phyloP scores from a whole-genome alignment of 2,329 filamentous ascomycete species.

The Sclerotinia nivalis region DNA sequence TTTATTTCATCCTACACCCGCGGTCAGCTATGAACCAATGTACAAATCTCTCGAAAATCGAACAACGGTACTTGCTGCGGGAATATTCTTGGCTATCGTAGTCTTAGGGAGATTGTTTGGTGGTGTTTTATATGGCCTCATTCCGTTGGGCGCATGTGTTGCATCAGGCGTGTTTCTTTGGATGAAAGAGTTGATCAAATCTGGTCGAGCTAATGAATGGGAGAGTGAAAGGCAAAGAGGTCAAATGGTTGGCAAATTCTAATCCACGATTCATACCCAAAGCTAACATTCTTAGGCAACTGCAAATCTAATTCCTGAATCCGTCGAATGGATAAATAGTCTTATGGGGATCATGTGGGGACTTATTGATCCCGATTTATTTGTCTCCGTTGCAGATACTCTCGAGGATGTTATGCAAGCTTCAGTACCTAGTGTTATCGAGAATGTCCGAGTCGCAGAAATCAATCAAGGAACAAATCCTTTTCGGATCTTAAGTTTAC shows the following conservation, averaged over 20 bases:
- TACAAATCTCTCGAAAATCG: constrained; percentile 74
- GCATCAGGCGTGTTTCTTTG: constrained; percentile 81
- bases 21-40: constrained; percentile 86
- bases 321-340: constrained; percentile 95
- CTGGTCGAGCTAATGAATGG: constrained; percentile 85
- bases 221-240: constrained; percentile 81
- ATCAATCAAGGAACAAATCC: constrained; percentile 94
- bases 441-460: constrained; percentile 92
- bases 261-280: too few relatives aligned
- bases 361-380: constrained; percentile 93
- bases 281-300: constrained; percentile 54
- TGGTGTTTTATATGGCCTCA: constrained; percentile 71
- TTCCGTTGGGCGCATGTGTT: constrained; percentile 71
- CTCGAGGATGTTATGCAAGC: constrained; percentile 96
- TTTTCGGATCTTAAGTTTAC: constrained; percentile 81
- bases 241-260: constrained; percentile 57
- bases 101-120: constrained; percentile 79
- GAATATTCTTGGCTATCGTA: constrained; percentile 71
- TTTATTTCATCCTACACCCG: constrained; percentile 91
- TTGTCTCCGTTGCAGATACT: constrained; percentile 84
- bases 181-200: constrained; percentile 82
- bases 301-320: constrained; percentile 87
- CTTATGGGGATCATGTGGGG: constrained; percentile 84
- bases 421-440: constrained; percentile 85
- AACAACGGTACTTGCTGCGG: constrained; percentile 68